Evolutionary conservation across 306 rosid species (phyloP), one percentile per base, ranked within the genome.

Genomic region (Prunus dulcis): DNA sequence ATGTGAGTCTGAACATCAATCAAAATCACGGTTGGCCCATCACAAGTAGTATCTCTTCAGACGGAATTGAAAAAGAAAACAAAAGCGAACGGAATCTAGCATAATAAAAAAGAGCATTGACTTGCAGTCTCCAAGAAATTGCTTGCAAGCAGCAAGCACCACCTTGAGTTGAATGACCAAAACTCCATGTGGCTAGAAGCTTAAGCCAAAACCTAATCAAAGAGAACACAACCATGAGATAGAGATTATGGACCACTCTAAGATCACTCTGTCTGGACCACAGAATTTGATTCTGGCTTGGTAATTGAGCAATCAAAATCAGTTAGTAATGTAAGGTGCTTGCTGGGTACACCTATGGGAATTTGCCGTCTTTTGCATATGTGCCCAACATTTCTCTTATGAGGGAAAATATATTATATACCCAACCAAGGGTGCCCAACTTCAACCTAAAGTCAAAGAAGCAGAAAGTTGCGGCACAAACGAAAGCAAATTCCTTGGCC

Each of bases 51-150:
- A 15, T 52, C 57, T 14, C 22, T 18, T 6, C 57, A 17, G 7
- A 52, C 52, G 2, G 52, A 3, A 47, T 14, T 11, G 3, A 4
- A 47, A 47, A 47, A 4, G 15, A 47, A 47, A 13, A 3, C 13
- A 3, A 47, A 47, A 34, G 41, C 9, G 0, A 6, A 34, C 1
- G 2, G 0, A 0, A 34, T 6, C 2, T 34, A 34, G 8, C 9
- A 9, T 6, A 32, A 0, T 0, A 1, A 32, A 32, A 32, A 5
- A 5, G 6, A 4, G 1, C 6, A 34, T 34, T 34, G 6, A 1
- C 1, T 32, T 32, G 38, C 34, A 32, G 34, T 2, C 43, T 38
- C 43, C 9, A 38, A 38, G 2, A 38, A 38, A 38, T 49, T 49
- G 52, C 6, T 13, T 49, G 18, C 52, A 49, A 49, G 52, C 52